A percentile compares a stretch with the other conserved stretches of the same genome.
Evolutionary conservation across 768 basidiomycete species (phyloP).

Genomic region (Rhodosporidiobolus odoratus): DNA sequence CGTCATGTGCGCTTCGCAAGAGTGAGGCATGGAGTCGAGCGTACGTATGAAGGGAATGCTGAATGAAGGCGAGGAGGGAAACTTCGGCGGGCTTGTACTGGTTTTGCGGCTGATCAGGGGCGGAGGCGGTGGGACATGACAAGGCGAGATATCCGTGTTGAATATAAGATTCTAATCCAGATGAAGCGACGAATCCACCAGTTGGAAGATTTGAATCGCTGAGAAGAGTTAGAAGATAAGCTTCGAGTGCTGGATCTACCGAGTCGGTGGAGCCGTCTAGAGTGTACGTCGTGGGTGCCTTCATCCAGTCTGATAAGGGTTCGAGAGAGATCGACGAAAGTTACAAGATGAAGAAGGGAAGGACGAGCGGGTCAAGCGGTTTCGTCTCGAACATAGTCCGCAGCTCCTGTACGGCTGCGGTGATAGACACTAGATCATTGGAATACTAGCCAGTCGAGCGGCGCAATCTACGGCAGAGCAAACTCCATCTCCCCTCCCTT

Average conservation of each 20-base stretch:
- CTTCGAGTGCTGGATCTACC: conserved; percentile 46
- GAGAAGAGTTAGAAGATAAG: conserved; percentile 69
- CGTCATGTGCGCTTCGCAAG: conserved; percentile 63
- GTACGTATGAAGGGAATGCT: conserved; percentile 70
- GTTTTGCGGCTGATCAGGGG: not conserved
- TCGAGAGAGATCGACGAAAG: no score
- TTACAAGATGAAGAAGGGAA: no score
- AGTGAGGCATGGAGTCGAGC: conserved; percentile 71
- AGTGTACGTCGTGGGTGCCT: no score
- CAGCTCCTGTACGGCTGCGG: no score
- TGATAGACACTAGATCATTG: no score
- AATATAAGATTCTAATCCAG: conserved; percentile 82
- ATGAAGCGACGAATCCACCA: conserved; percentile 90
- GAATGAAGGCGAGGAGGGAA: conserved; percentile 56
- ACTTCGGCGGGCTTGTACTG: not conserved
- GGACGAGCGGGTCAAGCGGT: no score
- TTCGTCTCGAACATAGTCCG: no score
- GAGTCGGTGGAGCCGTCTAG: not conserved
- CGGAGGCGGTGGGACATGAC: not conserved
- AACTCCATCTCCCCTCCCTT: conserved; percentile 28
- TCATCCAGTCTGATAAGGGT: no score
- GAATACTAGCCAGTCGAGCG: not conserved
- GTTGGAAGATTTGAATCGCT: conserved; percentile 72
- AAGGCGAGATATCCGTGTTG: conserved; percentile 67
- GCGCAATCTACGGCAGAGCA: not conserved